Conservation (phyloP, 2,329 filamentous ascomycete genomes). For the Raffaelea albimanens region DNA sequence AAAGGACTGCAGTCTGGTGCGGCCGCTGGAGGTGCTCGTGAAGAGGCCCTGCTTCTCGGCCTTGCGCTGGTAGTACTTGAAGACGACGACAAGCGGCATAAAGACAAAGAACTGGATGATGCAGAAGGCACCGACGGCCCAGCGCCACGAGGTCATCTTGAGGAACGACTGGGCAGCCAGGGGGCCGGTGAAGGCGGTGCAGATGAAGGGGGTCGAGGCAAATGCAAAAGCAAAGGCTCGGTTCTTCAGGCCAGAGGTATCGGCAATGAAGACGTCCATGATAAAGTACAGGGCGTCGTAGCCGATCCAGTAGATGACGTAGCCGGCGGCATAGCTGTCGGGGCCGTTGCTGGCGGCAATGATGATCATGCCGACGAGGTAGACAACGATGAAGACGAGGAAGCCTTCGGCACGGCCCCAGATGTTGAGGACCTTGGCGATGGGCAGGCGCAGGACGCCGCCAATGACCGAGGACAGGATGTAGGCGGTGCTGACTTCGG, state of each 20-base stretch:
- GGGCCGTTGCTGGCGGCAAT: conserved; percentile 56
- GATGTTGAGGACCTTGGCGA: conserved; percentile 58
- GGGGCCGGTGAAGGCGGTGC: conserved; percentile 55
- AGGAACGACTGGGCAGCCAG: conserved; percentile 45
- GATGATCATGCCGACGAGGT: conserved; percentile 47
- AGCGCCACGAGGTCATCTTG: conserved; percentile 48
- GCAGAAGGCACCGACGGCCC: conserved; percentile 58
- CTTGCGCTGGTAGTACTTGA: conserved; percentile 51
- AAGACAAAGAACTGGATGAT: conserved; percentile 54
- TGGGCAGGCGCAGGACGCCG: conserved; percentile 54
- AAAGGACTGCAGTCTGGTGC: conserved; percentile 36
- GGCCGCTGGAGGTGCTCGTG: conserved; percentile 26
- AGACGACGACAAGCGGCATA: conserved; percentile 44
- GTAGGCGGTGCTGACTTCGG: conserved; percentile 40
- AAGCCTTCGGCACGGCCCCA: conserved; percentile 59
- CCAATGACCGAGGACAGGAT: conserved; percentile 45
- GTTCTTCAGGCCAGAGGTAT: conserved; percentile 57
- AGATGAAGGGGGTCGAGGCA: conserved; percentile 55
- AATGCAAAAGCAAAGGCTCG: conserved; percentile 56
- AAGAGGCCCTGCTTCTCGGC: conserved; percentile 46
- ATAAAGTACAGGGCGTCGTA: conserved; percentile 31
- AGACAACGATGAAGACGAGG: conserved; percentile 39
- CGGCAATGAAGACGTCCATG: conserved; percentile 52
- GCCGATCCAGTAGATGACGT: conserved; percentile 59
- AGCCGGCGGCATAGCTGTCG: conserved; percentile 51